Evolutionary conservation across 495 filamentous ascomycete species (phyloP).

Genomic region (Lepidopterella palustris): DNA sequence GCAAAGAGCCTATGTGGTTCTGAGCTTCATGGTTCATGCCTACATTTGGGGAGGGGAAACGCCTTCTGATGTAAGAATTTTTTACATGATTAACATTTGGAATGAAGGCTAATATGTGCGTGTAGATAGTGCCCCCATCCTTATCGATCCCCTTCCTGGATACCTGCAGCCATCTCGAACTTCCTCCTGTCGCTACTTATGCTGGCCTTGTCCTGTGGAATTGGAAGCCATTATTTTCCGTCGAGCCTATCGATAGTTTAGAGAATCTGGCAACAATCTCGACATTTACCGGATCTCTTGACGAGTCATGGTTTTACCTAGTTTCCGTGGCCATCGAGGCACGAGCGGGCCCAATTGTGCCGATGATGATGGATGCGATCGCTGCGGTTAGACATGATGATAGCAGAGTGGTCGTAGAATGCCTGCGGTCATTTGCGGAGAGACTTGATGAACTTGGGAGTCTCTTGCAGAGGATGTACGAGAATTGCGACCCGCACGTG

Average conservation of each 20-base stretch:
- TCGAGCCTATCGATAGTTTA: slow-evolving; percentile 71
- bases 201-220: slow-evolving; percentile 92
- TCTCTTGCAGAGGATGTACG: slow-evolving; percentile 78
- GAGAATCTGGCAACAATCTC: slow-evolving; percentile 77
- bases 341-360: slow-evolving; percentile 78
- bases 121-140: slow-evolving; percentile 72
- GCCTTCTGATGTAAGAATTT: slow-evolving; percentile 58
- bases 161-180: slow-evolving; percentile 72
- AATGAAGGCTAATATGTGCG: slow-evolving; percentile 7
- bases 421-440: slow-evolving; percentile 73
- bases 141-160: slow-evolving; percentile 76
- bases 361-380: slow-evolving; percentile 83
- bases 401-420: slow-evolving; percentile 61
- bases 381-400: slow-evolving; percentile 69
- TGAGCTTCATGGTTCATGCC: slow-evolving; percentile 82
- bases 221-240: slow-evolving; percentile 77
- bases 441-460: slow-evolving; percentile 73
- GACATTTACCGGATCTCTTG: slow-evolving; percentile 90
- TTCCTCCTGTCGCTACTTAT: slow-evolving; percentile 93
- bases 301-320: slow-evolving; percentile 98
- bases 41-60: slow-evolving; percentile 92
- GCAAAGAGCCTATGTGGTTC: slow-evolving; percentile 80
- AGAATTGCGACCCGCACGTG: slow-evolving; percentile 83
- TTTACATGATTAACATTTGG: neutral
- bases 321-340: slow-evolving; percentile 95